Conservation (phyloP, 2,329 filamentous ascomycete species). For the Colletotrichum sansevieriae region DNA sequence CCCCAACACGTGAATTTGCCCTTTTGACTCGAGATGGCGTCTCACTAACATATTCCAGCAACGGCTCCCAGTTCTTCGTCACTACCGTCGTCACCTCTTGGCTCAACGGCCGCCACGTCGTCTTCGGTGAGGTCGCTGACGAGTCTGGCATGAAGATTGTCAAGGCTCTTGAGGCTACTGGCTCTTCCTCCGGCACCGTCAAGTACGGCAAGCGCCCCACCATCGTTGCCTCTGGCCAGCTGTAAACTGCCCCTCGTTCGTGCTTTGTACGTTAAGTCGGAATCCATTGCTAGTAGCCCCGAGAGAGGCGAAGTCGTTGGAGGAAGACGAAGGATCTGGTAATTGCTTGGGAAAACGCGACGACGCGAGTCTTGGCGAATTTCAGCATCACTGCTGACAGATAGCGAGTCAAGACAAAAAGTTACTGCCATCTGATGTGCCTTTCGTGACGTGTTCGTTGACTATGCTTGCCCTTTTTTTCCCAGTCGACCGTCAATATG, state of each 20-base stretch:
- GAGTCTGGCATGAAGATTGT: constrained; percentile 64
- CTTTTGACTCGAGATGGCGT: not conserved
- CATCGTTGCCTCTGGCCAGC: constrained; percentile 67
- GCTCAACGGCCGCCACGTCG: constrained; percentile 86
- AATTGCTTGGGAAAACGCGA: constrained; percentile 30
- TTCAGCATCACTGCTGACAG: constrained; percentile 20
- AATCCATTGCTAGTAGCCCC: constrained; percentile 22
- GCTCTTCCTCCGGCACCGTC: constrained; percentile 66
- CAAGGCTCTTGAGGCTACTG: constrained; percentile 72
- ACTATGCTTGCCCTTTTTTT: no score
- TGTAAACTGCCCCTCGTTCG: constrained; percentile 52
- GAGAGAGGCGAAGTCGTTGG: constrained; percentile 17
- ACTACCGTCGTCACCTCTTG: constrained; percentile 93
- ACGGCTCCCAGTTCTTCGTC: constrained; percentile 98
- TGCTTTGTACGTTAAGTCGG: constrained; percentile 44
- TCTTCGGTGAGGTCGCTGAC: constrained; percentile 81
- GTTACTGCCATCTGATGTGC: constrained; percentile 18
- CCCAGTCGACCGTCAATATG: no score
- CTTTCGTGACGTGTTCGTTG: not conserved
- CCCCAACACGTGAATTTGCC: constrained; percentile 81
- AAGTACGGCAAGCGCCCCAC: constrained; percentile 69
- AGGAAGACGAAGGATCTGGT: constrained; percentile 28
- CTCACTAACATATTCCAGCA: constrained; percentile 70
- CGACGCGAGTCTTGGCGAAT: constrained; percentile 21
- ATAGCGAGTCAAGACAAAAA: constrained; percentile 39